phyloP scores from a whole-genome alignment of 2,329 filamentous ascomycete genomes.

The Cordyceps cicadae region DNA sequence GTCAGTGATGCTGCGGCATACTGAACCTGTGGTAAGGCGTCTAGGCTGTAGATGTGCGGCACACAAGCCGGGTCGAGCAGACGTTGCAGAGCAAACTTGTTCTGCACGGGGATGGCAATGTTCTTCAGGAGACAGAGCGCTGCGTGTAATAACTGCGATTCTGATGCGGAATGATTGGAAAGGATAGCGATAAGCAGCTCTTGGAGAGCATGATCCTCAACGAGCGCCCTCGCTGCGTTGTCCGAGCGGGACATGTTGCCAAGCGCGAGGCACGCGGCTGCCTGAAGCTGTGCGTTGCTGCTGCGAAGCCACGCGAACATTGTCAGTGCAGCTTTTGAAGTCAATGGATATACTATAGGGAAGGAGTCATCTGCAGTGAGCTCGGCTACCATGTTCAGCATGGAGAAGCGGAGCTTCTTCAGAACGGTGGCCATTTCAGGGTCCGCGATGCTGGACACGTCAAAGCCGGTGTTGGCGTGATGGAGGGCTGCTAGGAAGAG shows the following conservation, averaged over 20 bases:
- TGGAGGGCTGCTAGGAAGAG: constrained; percentile 41
- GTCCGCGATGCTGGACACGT: constrained; percentile 32
- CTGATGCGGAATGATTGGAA: constrained; percentile 29
- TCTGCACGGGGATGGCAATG: constrained; percentile 48
- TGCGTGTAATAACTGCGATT: constrained; percentile 48
- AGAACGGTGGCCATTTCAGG: constrained; percentile 37
- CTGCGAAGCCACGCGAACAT: constrained; percentile 41
- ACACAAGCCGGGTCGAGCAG: constrained; percentile 39
- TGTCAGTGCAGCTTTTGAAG: constrained; percentile 32
- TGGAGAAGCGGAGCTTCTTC: constrained; percentile 38
- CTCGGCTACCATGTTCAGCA: constrained; percentile 44
- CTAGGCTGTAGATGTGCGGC: constrained; percentile 46
- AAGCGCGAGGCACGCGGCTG: constrained; percentile 51
- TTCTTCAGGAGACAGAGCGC: constrained; percentile 56
- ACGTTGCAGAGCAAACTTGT: constrained; percentile 43
- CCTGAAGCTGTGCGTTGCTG: constrained; percentile 36
- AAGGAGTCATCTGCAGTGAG: constrained; percentile 44
- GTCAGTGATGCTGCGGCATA: constrained; percentile 51
- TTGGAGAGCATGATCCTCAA: constrained; percentile 33
- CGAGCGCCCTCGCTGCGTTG: constrained; percentile 40
- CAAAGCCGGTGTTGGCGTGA: constrained; percentile 37
- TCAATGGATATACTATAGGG: constrained; percentile 31
- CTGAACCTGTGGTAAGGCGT: constrained; percentile 47
- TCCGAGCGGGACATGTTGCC: constrained; percentile 56
- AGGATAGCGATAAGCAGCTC: constrained; percentile 39